Evolutionary conservation across 1,284 basidiomycete genomes (phyloP).

Genomic region (Puccinia polysora): DNA sequence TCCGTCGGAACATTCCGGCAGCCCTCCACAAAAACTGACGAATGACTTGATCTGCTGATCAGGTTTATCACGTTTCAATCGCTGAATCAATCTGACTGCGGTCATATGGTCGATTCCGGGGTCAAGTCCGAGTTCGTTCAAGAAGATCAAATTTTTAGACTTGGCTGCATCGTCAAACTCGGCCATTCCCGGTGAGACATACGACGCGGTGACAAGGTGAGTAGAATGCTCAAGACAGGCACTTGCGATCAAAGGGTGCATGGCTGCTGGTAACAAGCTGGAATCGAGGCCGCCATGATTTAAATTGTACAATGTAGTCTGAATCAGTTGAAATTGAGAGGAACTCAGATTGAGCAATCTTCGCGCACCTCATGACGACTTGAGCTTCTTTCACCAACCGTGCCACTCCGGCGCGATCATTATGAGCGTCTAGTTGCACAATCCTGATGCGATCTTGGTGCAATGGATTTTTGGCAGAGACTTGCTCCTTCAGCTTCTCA

Average conservation of each 20-base stretch:
- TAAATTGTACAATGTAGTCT: too few relatives aligned
- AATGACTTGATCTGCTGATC: conserved; percentile 66
- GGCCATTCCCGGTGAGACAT: conserved; percentile 76
- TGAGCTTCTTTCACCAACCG: conserved; percentile 62
- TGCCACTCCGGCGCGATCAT: conserved; percentile 58
- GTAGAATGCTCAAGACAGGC: conserved; percentile 69
- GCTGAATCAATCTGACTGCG: conserved; percentile 69
- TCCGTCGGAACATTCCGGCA: conserved; percentile 62
- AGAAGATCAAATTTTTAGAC: conserved; percentile 65
- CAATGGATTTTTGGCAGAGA: conserved; percentile 59
- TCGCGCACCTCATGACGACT: conserved; percentile 63
- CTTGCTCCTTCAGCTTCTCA: conserved; percentile 65
- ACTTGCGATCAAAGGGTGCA: conserved; percentile 72
- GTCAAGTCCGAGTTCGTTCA: conserved; percentile 91
- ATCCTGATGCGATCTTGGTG: conserved; percentile 62
- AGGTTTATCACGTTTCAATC: conserved; percentile 58
- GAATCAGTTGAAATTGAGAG: neutral
- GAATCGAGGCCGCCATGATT: too few relatives aligned
- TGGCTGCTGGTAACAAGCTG: conserved; percentile 73
- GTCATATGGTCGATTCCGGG: conserved; percentile 95
- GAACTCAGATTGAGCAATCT: neutral
- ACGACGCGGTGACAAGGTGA: conserved; percentile 87
- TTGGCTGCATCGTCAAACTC: conserved; percentile 67
- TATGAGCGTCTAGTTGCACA: conserved; percentile 63
- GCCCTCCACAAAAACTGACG: conserved; percentile 86